Conservation (phyloP, 2,329 filamentous ascomycete species). For the Neofusicoccum sp. region DNA sequence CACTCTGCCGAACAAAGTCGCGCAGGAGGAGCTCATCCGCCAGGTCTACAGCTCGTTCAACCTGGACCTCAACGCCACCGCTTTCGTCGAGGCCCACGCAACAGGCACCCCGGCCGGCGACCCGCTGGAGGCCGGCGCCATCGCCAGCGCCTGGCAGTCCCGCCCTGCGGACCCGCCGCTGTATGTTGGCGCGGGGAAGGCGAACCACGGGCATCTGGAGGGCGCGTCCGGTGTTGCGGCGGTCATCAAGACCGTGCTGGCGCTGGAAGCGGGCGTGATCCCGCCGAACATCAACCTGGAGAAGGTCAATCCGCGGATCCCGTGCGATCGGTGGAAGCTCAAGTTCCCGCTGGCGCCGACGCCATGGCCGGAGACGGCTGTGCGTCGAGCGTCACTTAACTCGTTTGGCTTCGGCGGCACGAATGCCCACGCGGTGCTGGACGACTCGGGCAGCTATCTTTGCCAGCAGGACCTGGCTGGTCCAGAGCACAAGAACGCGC, state of each 20-base stretch:
- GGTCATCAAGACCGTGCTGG: constrained; percentile 39
- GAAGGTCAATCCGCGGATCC: constrained; percentile 34
- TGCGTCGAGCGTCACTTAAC: constrained; percentile 23
- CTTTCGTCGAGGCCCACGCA: constrained; percentile 45
- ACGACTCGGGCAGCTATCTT: constrained; percentile 2
- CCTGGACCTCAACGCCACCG: constrained; percentile 27
- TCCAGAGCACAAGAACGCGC: not conserved
- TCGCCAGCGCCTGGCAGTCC: constrained; percentile 25
- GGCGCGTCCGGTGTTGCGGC: constrained; percentile 36
- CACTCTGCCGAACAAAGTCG: constrained; percentile 59
- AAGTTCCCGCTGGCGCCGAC: constrained; percentile 11
- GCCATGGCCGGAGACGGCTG: constrained; percentile 23
- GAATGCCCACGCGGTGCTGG: constrained; percentile 23
- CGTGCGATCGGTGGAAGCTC: constrained; percentile 14
- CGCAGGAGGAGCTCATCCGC: constrained; percentile 41
- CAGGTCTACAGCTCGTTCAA: constrained; percentile 40
- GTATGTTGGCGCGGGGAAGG: constrained; percentile 28
- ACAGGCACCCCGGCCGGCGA: constrained; percentile 61
- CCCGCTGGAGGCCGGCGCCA: constrained; percentile 31
- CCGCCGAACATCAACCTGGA: constrained; percentile 37
- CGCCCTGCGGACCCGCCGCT: constrained; percentile 7
- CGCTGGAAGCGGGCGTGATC: constrained; percentile 37
- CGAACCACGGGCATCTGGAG: constrained; percentile 43
- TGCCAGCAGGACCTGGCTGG: constrained; percentile 21
- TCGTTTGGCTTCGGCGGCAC: constrained; percentile 25